These are phyloP conservation scores for Plantago elongata DNA, from an alignment of 257 asterid genomes.

Conservation along the genomic window DNA sequence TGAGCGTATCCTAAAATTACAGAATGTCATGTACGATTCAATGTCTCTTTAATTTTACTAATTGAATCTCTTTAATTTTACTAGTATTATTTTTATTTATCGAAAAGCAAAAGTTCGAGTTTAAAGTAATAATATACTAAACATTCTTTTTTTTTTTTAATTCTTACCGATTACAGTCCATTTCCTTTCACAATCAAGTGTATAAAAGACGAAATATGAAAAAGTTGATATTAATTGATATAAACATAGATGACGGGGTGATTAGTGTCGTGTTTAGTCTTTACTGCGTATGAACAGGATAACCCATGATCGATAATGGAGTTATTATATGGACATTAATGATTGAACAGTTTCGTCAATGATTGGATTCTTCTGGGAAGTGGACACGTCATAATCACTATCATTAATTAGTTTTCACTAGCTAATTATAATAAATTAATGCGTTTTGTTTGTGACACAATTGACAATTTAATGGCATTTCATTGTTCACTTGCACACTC, in stretches of 20 bases:
- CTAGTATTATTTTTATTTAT: no score
- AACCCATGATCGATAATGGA: neutral
- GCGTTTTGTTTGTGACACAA: slow-evolving; percentile 3
- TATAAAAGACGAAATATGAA: neutral
- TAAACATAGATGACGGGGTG: neutral
- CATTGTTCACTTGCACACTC: slow-evolving; percentile 20
- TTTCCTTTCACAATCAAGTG: neutral
- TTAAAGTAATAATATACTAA: no score
- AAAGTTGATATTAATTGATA: neutral
- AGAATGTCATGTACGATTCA: no score
- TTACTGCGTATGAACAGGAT: neutral
- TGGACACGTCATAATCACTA: slow-evolving; percentile 29
- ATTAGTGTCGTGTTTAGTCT: neutral
- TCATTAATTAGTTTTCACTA: slow-evolving; percentile 1
- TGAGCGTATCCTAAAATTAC: no score
- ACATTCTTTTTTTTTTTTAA: no score
- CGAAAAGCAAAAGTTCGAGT: no score
- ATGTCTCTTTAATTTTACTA: no score
- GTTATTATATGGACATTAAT: slow-evolving; percentile 18
- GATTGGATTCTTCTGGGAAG: slow-evolving; percentile 33
- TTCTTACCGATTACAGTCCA: neutral
- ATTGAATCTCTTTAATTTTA: no score
- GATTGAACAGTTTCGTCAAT: slow-evolving; percentile 33
- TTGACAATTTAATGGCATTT: slow-evolving; percentile 18
- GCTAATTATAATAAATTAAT: neutral